Base-by-base conservation (phyloP, 805 yeast species). In the Cephaloascus fragrans region DNA sequence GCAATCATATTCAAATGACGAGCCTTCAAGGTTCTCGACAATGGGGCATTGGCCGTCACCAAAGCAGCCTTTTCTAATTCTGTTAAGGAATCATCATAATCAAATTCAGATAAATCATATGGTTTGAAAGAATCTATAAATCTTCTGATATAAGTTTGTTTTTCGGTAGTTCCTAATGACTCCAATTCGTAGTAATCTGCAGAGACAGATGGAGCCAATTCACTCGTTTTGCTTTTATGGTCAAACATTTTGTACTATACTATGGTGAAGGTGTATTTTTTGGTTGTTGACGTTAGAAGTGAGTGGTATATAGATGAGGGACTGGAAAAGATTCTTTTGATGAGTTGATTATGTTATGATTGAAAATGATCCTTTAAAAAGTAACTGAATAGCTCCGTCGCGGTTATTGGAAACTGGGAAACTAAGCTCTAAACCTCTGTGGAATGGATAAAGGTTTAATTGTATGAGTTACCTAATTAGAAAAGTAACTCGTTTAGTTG, bases 11-110 rank as follows among this genome's bases (percentile, higher is more conserved):
- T 50, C 41, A 52, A 44, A 40, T 52, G 56, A 40, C 56, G 44
- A 18, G 50, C 39, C 33, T 50, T 50, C 43, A 52, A 52, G 4
- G 55, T 47, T 35, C 57, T 49, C 10, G 60, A 50, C 29, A 59
- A 49, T 1, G 62, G 64, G 19, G 56, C 50, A 32, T 56, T 57
- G 14, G 62, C 57, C 16, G 63, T 59, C 40, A 55, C 55, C 26
- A 55, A 52, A 18, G 61, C 63, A 5, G 62, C 61, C 44, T 51
- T 51, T 46, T 59, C 64, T 37, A 57, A 45, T 32, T 58, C 60
- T 3, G 62, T 42, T 29, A 56, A 45, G 34, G 48, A 44, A 23
- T 23, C 28, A 17, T 51, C 42, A 34, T 53, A 55, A 38, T 56
- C 60, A 40, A 56, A 56, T 19, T 50, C 57, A 17, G 60, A 53